Evolutionary conservation across 805 yeast species (phyloP), one percentile per base, ranked within the genome.

Genomic region (Metschnikowia picachoensis): DNA sequence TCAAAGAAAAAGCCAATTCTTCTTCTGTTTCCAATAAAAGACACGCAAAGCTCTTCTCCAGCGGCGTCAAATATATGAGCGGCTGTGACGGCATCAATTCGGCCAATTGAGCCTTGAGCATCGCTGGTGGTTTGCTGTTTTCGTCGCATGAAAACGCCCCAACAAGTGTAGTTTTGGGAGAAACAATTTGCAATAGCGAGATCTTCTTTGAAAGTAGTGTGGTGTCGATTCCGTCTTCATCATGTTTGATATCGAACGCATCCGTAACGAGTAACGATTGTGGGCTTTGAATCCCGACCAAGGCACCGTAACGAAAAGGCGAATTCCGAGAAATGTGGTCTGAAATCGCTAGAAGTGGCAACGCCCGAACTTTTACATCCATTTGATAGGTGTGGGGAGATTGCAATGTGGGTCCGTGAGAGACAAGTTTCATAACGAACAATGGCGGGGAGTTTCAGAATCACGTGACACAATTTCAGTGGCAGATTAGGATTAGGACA

Each of bases 241-340:
- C 43, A 8, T 58, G 39, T 29, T 63, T 46, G 16, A 66, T 46
- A 38, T 67, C 74, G 47, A 68, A 67, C 6, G 68, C 60, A n/a
- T 62, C 63, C 17, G 63, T 51, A 1, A 50, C 47, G 4, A 60
- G 47, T 17, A 39, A 16, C 7, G 42, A 12, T 1, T 28, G 25
- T 5, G 46, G 16, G n/a, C 31, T 38, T 3, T 25, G 43, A 8
- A 39, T 30, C 1, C 74, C 74, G 13, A 67, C 44, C 16, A 70
- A 46, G 3, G 67, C 55, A 0, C 74, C 75, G 46, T 58, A 52
- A 2, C 41, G 41, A 31, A 46, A 50, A 2, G 43, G 32, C 8
- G 52, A 44, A 3, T 51, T 46, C 34, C 73, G 55, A 10, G 65
- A 49, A 4, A 57, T 41, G 31, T 60, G 65, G 53, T 67, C 72